phyloP scores from a whole-genome alignment of 2,329 filamentous ascomycete genomes.

The Aotearoamyces nothofagi region DNA sequence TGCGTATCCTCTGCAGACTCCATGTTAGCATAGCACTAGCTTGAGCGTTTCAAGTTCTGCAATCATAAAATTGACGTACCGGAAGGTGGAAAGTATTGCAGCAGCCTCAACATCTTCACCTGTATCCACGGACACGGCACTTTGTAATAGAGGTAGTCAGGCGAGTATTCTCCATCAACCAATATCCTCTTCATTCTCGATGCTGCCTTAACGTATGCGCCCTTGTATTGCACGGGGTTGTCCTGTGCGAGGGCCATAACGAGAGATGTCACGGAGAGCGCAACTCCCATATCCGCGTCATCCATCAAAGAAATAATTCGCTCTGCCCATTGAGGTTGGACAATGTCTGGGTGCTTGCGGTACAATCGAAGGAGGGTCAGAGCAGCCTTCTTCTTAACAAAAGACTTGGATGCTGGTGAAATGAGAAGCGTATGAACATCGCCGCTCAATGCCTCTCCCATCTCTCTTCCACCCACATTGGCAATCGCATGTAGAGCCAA shows the following conservation, averaged over 20 bases:
- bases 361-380: slow-evolving; percentile 86
- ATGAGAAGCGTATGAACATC: slow-evolving; percentile 92
- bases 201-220: slow-evolving; percentile 86
- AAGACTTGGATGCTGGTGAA: slow-evolving; percentile 90
- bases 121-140: slow-evolving; percentile 99
- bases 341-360: slow-evolving; percentile 84
- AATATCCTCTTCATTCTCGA: slow-evolving; percentile 79
- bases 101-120: slow-evolving; percentile 77
- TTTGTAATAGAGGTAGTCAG: slow-evolving; percentile 96
- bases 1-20: slow-evolving; percentile 64
- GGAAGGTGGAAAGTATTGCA: slow-evolving; percentile 94
- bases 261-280: slow-evolving; percentile 85
- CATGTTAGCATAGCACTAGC: slow-evolving; percentile 17
- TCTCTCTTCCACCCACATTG: slow-evolving; percentile 90
- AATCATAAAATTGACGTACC: slow-evolving; percentile 36
- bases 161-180: slow-evolving; percentile 75
- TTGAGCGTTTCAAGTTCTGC: too few relatives aligned
- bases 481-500: slow-evolving; percentile 93
- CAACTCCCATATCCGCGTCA: slow-evolving; percentile 84
- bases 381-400: slow-evolving; percentile 98
- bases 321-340: slow-evolving; percentile 94
- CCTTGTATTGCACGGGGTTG: slow-evolving; percentile 84
- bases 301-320: slow-evolving; percentile 99
- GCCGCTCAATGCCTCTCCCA: slow-evolving; percentile 83
- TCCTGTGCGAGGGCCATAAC: slow-evolving; percentile 93